These are phyloP conservation scores for Neurospora pannonica DNA, from an alignment of 495 filamentous ascomycete species.

Conservation along the genomic window DNA sequence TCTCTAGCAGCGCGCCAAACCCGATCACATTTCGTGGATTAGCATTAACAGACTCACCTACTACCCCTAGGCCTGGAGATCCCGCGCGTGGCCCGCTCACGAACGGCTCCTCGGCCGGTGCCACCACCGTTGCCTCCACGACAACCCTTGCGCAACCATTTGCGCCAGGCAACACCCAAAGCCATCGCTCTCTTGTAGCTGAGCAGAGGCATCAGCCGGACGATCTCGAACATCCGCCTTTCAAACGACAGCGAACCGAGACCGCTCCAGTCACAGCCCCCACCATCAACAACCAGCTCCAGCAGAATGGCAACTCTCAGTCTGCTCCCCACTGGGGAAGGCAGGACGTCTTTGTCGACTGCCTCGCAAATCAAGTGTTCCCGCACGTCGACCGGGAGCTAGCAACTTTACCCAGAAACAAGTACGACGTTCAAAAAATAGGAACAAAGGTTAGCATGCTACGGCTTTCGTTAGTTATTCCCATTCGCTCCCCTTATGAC, in stretches of 20 bases:
- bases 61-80: background rate
- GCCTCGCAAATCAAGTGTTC: slow-evolving; percentile 26
- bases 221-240: background rate
- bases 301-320: background rate
- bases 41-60: background rate
- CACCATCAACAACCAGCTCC: background rate
- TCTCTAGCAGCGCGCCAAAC: background rate
- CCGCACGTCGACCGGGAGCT: slow-evolving; percentile 21
- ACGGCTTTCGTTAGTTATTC: background rate
- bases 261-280: background rate
- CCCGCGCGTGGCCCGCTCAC: background rate
- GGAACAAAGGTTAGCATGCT: slow-evolving; percentile 8
- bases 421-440: slow-evolving; percentile 1
- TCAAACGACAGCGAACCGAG: background rate
- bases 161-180: background rate
- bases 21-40: background rate
- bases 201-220: background rate
- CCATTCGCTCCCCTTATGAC: background rate
- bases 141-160: background rate
- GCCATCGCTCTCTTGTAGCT: background rate
- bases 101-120: background rate
- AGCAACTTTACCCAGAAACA: background rate
- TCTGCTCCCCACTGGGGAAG: background rate
- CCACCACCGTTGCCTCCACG: background rate
- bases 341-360: slow-evolving; percentile 1